Evolutionary conservation across 768 basidiomycete genomes (phyloP).

Genomic region (Leccinum olivaceopallidum): DNA sequence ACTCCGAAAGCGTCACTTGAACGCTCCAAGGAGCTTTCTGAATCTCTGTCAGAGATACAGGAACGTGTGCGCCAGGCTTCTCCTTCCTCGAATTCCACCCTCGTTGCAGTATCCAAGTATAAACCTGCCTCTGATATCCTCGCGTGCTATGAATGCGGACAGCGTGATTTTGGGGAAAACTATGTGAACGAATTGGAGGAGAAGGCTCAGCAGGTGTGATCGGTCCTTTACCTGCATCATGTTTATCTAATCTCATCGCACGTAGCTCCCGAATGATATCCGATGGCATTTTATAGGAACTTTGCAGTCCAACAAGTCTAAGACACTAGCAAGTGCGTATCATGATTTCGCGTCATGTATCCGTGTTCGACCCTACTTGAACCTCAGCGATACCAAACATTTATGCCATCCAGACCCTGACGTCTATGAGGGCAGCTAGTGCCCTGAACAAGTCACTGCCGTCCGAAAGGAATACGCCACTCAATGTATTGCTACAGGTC

Average conservation of each 20-base stretch:
- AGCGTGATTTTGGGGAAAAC: slow-evolving; percentile 96
- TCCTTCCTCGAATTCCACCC: slow-evolving; percentile 32
- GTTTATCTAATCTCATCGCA: slow-evolving; percentile 11
- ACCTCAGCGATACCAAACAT: slow-evolving; percentile 82
- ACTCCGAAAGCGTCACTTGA: slow-evolving; percentile 34
- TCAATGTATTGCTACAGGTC: slow-evolving; percentile 87
- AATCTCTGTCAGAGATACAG: slow-evolving; percentile 54
- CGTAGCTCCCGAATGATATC: slow-evolving; percentile 82
- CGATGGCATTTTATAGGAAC: slow-evolving; percentile 98
- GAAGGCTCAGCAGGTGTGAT: slow-evolving; percentile 70
- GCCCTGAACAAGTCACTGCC: slow-evolving; percentile 75
- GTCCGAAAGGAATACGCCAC: slow-evolving; percentile 50
- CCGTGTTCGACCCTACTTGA: slow-evolving; percentile 6
- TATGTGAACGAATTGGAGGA: slow-evolving; percentile 93
- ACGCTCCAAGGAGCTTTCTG: slow-evolving; percentile 51
- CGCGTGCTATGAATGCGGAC: slow-evolving; percentile 77
- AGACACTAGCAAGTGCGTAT: slow-evolving; percentile 73
- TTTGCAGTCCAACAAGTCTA: slow-evolving; percentile 92
- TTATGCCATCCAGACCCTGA: slow-evolving; percentile 82
- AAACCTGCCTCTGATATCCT: slow-evolving; percentile 88
- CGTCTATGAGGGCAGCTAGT: slow-evolving; percentile 77
- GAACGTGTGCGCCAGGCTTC: slow-evolving; percentile 44
- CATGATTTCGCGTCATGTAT: slow-evolving; percentile 1
- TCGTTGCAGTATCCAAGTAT: slow-evolving; percentile 93
- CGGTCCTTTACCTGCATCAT: neutral